Evolutionary conservation across 2,329 filamentous ascomycete genomes (phyloP).

Genomic region (Periconia macrospinosa): DNA sequence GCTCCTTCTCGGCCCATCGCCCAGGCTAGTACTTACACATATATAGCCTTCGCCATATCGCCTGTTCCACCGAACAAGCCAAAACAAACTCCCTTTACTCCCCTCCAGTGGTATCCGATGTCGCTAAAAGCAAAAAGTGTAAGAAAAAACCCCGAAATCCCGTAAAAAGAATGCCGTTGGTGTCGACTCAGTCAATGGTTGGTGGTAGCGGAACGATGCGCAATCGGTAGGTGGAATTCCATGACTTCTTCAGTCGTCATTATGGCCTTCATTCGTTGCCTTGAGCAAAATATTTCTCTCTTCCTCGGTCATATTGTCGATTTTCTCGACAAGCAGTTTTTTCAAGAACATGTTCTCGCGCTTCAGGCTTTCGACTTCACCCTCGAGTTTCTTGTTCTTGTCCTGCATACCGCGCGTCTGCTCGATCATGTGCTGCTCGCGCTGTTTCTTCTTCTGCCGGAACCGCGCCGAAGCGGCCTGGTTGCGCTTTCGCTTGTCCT

Average conservation of each 20-base stretch:
- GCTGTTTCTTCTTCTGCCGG: conserved; percentile 94
- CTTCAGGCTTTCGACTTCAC: conserved; percentile 36
- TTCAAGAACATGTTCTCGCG: conserved; percentile 47
- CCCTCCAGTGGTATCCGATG: not conserved
- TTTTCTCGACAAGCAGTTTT: conserved; percentile 41
- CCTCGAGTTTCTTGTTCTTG: conserved; percentile 73
- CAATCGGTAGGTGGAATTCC: not conserved
- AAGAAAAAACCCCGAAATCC: not conserved
- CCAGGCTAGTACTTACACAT: not conserved
- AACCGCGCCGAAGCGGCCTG: conserved; percentile 87
- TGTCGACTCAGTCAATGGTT: not conserved
- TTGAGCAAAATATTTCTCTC: conserved; percentile 32
- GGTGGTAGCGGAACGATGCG: not conserved
- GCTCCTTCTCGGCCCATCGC: too few species aligned
- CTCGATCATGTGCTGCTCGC: conserved; percentile 72
- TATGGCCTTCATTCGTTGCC: conserved; percentile 19
- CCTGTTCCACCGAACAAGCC: not conserved
- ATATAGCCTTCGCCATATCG: not conserved
- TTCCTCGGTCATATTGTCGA: conserved; percentile 43
- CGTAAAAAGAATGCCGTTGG: not conserved
- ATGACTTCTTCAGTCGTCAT: not conserved
- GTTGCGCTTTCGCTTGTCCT: conserved; percentile 87
- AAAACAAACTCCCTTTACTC: not conserved
- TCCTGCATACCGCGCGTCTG: conserved; percentile 71
- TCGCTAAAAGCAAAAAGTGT: not conserved